Evolutionary conservation across 169 alveolate genomes (phyloP).

Genomic region (Eimeria praecox): DNA sequence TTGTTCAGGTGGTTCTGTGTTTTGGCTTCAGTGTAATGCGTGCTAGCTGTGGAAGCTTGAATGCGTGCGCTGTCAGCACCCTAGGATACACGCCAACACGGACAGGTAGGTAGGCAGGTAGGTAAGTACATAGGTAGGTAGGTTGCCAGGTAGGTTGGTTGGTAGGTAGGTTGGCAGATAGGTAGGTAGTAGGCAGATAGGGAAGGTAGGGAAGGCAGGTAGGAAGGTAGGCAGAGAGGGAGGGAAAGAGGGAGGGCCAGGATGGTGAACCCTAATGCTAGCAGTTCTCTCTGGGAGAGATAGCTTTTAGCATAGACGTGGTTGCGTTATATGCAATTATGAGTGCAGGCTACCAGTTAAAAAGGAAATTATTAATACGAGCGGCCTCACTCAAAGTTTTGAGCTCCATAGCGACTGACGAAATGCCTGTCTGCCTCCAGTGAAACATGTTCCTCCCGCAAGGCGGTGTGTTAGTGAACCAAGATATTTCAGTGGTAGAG

Average conservation of each 20-base stretch:
- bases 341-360: background rate
- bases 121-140: too few species aligned
- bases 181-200: too few species aligned
- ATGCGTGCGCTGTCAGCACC: too few species aligned
- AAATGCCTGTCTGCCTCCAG: background rate
- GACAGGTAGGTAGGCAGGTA: too few species aligned
- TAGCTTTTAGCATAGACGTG: background rate
- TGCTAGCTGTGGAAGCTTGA: background rate
- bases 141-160: too few species aligned
- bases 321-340: background rate
- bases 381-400: background rate
- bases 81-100: too few species aligned
- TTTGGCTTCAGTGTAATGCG: too few species aligned
- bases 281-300: background rate
- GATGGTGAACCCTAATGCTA: background rate
- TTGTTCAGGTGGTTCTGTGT: too few species aligned
- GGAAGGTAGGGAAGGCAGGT: too few species aligned
- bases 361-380: background rate
- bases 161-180: too few species aligned
- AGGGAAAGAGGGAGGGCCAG: too few species aligned
- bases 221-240: background rate
- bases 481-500: background rate
- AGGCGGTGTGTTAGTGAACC: background rate
- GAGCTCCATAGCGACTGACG: background rate
- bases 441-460: background rate